Evolutionary conservation across 768 basidiomycete species (phyloP).

Genomic region (Serendipita vermifera): DNA sequence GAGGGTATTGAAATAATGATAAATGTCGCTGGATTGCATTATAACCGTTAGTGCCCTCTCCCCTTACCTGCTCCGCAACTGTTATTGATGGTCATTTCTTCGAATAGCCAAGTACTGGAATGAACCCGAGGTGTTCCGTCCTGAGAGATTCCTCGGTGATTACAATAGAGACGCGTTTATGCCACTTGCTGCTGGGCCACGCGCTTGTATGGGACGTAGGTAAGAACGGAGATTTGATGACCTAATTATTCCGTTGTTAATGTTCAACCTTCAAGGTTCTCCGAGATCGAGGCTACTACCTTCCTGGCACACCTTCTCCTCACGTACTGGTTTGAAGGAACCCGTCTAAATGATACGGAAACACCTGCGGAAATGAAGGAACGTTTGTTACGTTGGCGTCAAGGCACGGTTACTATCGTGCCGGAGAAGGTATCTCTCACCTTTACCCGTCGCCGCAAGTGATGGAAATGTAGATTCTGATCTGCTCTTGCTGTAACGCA

Average conservation of each 20-base stretch:
- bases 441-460: no score
- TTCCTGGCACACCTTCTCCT: neutral
- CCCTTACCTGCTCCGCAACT: no score
- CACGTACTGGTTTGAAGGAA: neutral
- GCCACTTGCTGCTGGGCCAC: constrained; percentile 7
- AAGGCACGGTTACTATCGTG: neutral
- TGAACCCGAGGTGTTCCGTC: constrained; percentile 9
- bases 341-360: neutral
- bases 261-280: neutral
- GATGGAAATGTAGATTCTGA: no score
- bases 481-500: no score
- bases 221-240: neutral
- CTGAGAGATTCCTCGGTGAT: constrained; percentile 10
- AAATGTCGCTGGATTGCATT: no score
- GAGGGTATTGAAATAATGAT: no score
- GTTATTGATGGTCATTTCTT: no score
- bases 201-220: neutral
- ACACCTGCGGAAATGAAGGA: neutral
- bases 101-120: constrained; percentile 10
- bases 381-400: neutral
- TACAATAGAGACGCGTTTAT: constrained; percentile 10
- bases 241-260: neutral
- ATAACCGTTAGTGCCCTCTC: no score
- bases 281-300: neutral
- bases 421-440: neutral